These are phyloP conservation scores for Phytopythium helicoides DNA, from an alignment of 352 stramenopile genomes.

Conservation along the genomic window DNA sequence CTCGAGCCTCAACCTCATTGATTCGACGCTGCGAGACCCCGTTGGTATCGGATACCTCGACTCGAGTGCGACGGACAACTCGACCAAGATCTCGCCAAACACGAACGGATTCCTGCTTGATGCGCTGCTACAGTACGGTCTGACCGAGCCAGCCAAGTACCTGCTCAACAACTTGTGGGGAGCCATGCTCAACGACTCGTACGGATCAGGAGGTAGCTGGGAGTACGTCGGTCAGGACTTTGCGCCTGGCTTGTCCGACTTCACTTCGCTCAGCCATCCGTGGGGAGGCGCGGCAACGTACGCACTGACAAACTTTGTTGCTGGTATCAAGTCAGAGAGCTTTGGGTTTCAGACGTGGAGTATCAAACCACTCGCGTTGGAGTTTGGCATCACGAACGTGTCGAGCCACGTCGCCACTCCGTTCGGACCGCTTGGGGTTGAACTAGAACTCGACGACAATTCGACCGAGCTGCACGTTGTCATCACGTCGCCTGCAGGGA, in stretches of 20 bases:
- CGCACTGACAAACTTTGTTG: slow-evolving; percentile 26
- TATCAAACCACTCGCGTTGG: slow-evolving; percentile 19
- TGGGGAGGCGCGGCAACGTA: slow-evolving; percentile 23
- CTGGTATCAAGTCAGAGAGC: slow-evolving; percentile 11
- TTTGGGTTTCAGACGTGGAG: slow-evolving; percentile 25
- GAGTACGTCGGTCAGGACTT: slow-evolving; percentile 22
- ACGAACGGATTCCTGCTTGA: slow-evolving; percentile 29
- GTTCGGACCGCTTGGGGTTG: not conserved
- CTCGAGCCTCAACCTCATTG: slow-evolving; percentile 12
- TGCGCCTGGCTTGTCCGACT: slow-evolving; percentile 10
- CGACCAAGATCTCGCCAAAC: slow-evolving; percentile 22
- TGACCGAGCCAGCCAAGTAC: slow-evolving; percentile 19
- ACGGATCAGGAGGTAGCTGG: slow-evolving; percentile 18
- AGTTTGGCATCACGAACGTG: slow-evolving; percentile 3
- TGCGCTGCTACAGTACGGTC: slow-evolving; percentile 13
- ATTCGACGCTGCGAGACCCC: not conserved
- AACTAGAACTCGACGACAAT: not conserved
- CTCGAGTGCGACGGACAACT: slow-evolving; percentile 13
- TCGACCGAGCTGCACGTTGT: not conserved
- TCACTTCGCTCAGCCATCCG: slow-evolving; percentile 25
- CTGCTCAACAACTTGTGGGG: slow-evolving; percentile 28
- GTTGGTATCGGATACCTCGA: slow-evolving; percentile 22
- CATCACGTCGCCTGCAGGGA: not conserved
- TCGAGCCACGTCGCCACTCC: not conserved
- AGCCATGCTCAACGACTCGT: slow-evolving; percentile 23